Evolutionary conservation across 208 protist genomes (phyloP).

Genomic region (Porcisia deanei): DNA sequence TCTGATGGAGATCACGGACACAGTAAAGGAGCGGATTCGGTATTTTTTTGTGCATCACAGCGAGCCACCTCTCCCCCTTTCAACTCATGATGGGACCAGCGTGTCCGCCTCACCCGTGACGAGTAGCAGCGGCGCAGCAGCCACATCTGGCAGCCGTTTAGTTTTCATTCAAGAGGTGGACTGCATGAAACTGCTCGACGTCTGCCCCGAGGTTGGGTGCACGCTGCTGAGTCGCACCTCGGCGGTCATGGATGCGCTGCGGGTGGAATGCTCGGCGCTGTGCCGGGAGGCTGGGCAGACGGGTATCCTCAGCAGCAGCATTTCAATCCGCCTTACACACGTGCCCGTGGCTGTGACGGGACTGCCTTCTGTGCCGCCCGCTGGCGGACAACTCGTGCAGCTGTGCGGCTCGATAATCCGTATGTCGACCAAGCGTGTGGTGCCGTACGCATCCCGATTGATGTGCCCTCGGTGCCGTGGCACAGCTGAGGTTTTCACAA

Average conservation of each 20-base stretch:
- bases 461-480: slow-evolving; percentile 74
- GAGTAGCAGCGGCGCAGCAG: not conserved
- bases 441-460: slow-evolving; percentile 63
- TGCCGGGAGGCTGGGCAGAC: slow-evolving; percentile 50
- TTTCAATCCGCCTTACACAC: slow-evolving; percentile 75
- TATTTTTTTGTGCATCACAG: slow-evolving; percentile 65
- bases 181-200: slow-evolving; percentile 69
- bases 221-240: slow-evolving; percentile 54
- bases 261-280: slow-evolving; percentile 47
- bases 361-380: slow-evolving; percentile 65
- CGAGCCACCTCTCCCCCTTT: slow-evolving; percentile 49
- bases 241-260: slow-evolving; percentile 43
- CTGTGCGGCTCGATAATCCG: slow-evolving; percentile 84
- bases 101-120: not conserved
- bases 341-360: slow-evolving; percentile 49
- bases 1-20: slow-evolving; percentile 20
- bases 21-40: slow-evolving; percentile 29
- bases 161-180: slow-evolving; percentile 78
- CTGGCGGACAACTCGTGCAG: slow-evolving; percentile 64
- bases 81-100: slow-evolving; percentile 1
- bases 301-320: slow-evolving; percentile 37
- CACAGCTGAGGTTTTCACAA: slow-evolving; percentile 47
- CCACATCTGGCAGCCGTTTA: slow-evolving; percentile 23
- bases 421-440: slow-evolving; percentile 78
- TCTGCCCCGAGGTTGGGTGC: slow-evolving; percentile 46